A percentile compares a stretch with the other conserved stretches of the same genome.
Conservation (phyloP, 2,329 filamentous ascomycete genomes). For the Monosporascus sp. region DNA sequence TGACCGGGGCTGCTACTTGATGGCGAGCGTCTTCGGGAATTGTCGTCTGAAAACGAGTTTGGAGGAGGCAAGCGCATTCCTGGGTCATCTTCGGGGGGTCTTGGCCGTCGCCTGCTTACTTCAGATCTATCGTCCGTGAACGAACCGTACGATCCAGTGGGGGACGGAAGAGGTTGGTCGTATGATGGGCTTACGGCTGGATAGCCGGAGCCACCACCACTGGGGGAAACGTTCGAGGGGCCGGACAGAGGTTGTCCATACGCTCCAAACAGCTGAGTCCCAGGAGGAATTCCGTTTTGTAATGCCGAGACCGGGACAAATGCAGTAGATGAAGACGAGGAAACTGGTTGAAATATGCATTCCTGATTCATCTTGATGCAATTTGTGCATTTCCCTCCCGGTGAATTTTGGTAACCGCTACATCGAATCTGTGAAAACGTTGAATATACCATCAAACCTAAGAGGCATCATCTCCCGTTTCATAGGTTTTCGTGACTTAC, state of each 20-base stretch:
- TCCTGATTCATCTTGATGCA: conserved; percentile 59
- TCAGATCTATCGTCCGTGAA: conserved; percentile 32
- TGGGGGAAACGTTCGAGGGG: conserved; percentile 18
- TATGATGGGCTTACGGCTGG: conserved; percentile 17
- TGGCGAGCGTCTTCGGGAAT: conserved; percentile 46
- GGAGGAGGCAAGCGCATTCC: conserved; percentile 43
- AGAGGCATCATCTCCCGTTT: conserved; percentile 1
- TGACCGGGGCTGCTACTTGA: conserved; percentile 45
- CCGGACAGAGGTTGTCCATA: conserved; percentile 50
- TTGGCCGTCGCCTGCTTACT: conserved; percentile 30
- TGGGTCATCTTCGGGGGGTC: conserved; percentile 29
- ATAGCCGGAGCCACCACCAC: conserved; percentile 9
- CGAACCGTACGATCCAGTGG: conserved; percentile 30
- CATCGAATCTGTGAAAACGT: conserved; percentile 48
- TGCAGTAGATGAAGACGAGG: conserved; percentile 49
- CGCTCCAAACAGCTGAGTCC: conserved; percentile 52
- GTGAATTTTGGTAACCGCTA: conserved; percentile 55
- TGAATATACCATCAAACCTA: conserved; percentile 5
- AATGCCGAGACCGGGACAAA: conserved; percentile 56
- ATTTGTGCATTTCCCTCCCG: conserved; percentile 56
- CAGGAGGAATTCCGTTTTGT: conserved; percentile 52
- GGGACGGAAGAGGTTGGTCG: conserved; percentile 30
- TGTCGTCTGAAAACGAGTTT: conserved; percentile 40
- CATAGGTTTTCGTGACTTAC: conserved; percentile 28
- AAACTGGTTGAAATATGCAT: conserved; percentile 57